Evolutionary conservation across 139 green algal genomes (phyloP).

Genomic region (Chlamydomonas urium): DNA sequence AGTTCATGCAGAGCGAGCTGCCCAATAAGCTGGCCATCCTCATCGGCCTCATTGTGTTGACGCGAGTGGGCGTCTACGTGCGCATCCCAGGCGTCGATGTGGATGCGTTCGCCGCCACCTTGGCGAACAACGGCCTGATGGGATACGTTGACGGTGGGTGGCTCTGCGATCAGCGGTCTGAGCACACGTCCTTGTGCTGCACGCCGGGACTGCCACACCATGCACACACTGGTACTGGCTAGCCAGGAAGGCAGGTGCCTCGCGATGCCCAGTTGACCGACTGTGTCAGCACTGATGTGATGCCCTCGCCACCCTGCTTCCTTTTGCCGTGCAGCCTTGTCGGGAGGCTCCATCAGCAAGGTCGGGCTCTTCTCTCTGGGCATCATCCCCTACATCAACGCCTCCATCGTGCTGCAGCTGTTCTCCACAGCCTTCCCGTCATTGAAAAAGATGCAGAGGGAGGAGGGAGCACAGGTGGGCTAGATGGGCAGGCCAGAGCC

Average conservation of each 20-base stretch:
- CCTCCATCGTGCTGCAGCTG: constrained; percentile 92
- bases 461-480: constrained; percentile 85
- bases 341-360: constrained; percentile 51
- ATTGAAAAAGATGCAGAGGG: constrained; percentile 93
- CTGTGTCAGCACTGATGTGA: too few relatives aligned
- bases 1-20: constrained; percentile 67
- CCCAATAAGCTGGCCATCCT: constrained; percentile 72
- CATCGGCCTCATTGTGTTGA: constrained; percentile 81
- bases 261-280: too few relatives aligned
- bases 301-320: too few relatives aligned
- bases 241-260: too few relatives aligned
- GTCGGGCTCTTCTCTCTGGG: constrained; percentile 97
- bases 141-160: constrained; percentile 96
- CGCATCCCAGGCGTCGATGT: constrained; percentile 88
- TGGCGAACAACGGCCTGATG: constrained; percentile 73
- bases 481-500: too few relatives aligned
- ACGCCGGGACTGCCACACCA: too few relatives aligned
- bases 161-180: too few relatives aligned
- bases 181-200: too few relatives aligned
- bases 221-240: too few relatives aligned
- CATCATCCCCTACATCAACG: constrained; percentile 99
- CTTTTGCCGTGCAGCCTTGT: too few relatives aligned
- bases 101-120: constrained; percentile 69
- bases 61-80: constrained; percentile 90
- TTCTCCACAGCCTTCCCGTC: constrained; percentile 79